Conservation (phyloP, 495 filamentous ascomycete species). For the Elasticomyces elasticus region DNA sequence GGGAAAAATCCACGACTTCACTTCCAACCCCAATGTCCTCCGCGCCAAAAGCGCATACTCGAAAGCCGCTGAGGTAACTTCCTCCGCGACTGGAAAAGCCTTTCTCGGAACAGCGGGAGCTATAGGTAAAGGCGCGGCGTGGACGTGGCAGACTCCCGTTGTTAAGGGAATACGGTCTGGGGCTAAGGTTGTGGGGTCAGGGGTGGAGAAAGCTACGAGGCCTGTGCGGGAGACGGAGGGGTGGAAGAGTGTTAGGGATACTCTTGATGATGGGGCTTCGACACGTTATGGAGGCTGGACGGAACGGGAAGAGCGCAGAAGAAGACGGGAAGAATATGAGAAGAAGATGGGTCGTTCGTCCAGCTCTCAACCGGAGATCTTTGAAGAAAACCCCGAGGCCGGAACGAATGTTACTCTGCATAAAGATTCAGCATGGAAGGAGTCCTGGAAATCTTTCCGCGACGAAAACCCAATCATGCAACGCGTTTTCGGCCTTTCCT, state of each 20-base stretch:
- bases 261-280: slow-evolving; percentile 94
- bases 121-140: slow-evolving; percentile 79
- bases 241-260: slow-evolving; percentile 84
- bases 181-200: slow-evolving; percentile 72
- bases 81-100: slow-evolving; percentile 61
- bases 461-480: slow-evolving; percentile 85
- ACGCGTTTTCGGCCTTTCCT: slow-evolving; percentile 70
- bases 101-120: slow-evolving; percentile 75
- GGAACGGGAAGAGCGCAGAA: slow-evolving; percentile 85
- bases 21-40: slow-evolving; percentile 86
- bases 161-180: slow-evolving; percentile 87
- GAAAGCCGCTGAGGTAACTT: slow-evolving; percentile 65
- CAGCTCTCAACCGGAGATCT: slow-evolving; percentile 42
- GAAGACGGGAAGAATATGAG: slow-evolving; percentile 63
- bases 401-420: slow-evolving; percentile 90
- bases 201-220: slow-evolving; percentile 82
- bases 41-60: slow-evolving; percentile 77
- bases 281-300: slow-evolving; percentile 92
- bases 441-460: slow-evolving; percentile 85
- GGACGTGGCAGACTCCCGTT: slow-evolving; percentile 93
- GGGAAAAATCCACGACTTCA: slow-evolving; percentile 76
- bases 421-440: slow-evolving; percentile 94
- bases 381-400: slow-evolving; percentile 76
- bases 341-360: slow-evolving; percentile 49
- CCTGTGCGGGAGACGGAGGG: slow-evolving; percentile 90